Base-by-base conservation (phyloP, 768 basidiomycete genomes). In the Pleurotus ostreatus region DNA sequence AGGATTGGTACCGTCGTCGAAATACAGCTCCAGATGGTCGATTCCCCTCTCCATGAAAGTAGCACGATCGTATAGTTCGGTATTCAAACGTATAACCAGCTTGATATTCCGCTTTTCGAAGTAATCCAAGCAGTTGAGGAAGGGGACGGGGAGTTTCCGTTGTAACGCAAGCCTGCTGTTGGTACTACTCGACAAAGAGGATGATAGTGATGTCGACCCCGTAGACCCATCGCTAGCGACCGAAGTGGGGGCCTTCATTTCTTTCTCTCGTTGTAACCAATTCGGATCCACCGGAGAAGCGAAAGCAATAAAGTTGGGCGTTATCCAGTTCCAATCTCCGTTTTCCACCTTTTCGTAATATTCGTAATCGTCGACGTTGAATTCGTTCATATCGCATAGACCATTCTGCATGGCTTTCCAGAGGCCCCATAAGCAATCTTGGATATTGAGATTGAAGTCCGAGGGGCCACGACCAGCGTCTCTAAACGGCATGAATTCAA, bases 1-100 rank as follows among this genome's bases (percentile, higher is more conserved):
- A 4, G 96, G 96, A 70, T 98, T 98, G 20, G 94, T 97, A 18
- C 97, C 97, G 68, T 99, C 97, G 70, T 98, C 94, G 62, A 97
- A 98, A 71, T 96, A 98, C 60, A 98, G 80, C 62, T 96, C 94
- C 72, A 88, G 78, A 67, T 97, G 92, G 62, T 87, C 85, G 65
- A 96, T 89, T 9, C 92, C 93, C 46, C 83, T 84, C 63, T 92
- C 89, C 63, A 86, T 67, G 73, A 97, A 98, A 9, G 88, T 79
- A 54, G 78, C 73, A 56, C 82, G 79, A 69, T 96, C 94, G 70
- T 95, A 99, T 16, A 98, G 78, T 61, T 92, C 82, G 57, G 94
- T 94, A 69, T 99, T 99, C 26, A 98, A 73, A 57, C 97, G 89
- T 56, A 99, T 86, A 46, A 99, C 94, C 22, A 96, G 78, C 70